Conservation (phyloP, 1,284 basidiomycete genomes). For the Cryptococcus neoformans region DNA sequence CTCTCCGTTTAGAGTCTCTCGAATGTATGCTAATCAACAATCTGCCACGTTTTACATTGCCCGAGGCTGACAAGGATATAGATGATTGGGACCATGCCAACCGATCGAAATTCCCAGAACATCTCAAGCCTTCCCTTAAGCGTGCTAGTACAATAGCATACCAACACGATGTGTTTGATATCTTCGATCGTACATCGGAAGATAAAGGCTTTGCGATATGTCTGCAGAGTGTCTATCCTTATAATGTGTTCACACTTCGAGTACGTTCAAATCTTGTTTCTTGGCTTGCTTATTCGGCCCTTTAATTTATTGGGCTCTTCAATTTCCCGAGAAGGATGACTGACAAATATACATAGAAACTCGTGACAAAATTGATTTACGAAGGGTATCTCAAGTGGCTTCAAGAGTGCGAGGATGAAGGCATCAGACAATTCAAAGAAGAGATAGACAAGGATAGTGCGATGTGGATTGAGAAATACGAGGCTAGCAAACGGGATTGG, state of each 20-base stretch:
- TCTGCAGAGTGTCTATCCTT: constrained; percentile 37
- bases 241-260: constrained; percentile 47
- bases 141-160: constrained; percentile 75
- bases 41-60: background rate
- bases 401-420: constrained; percentile 27
- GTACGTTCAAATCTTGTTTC: constrained; percentile 16
- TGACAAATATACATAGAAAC: constrained; percentile 31
- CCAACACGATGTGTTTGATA: constrained; percentile 54
- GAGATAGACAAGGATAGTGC: constrained; percentile 16
- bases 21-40: constrained; percentile 18
- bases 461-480: constrained; percentile 14
- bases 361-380: constrained; percentile 33
- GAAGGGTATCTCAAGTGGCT: constrained; percentile 30
- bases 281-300: no score
- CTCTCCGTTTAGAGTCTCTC: constrained; percentile 19
- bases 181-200: constrained; percentile 7
- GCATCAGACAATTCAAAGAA: constrained; percentile 12
- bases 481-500: constrained; percentile 11
- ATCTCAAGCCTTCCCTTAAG: constrained; percentile 69
- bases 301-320: no score
- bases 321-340: background rate
- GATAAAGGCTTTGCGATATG: constrained; percentile 33
- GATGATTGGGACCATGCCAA: constrained; percentile 39
- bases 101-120: constrained; percentile 84
- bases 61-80: constrained; percentile 1